phyloP scores from a whole-genome alignment of 2,329 filamentous ascomycete species.

The Botrytis aclada region DNA sequence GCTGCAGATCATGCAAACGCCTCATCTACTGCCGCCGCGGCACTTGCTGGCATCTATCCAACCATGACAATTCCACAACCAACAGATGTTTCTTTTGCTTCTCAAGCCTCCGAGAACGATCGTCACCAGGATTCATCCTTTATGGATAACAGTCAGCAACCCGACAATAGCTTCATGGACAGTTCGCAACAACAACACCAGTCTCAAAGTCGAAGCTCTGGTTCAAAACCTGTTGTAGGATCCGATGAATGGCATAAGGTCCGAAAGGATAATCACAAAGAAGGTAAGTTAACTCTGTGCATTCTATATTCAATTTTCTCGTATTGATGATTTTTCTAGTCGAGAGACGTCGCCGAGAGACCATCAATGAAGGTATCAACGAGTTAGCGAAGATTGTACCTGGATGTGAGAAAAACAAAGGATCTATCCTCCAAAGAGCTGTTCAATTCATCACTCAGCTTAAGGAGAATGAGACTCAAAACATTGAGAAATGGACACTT shows the following conservation, averaged over 20 bases:
- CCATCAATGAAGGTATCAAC: conserved; percentile 98
- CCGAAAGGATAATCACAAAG: conserved; percentile 97
- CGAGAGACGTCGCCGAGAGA: conserved; percentile 92
- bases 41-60: conserved; percentile 42
- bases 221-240: conserved; percentile 80
- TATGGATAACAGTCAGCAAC: conserved; percentile 39
- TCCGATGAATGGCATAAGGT: conserved; percentile 98
- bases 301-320: conserved; percentile 21
- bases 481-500: conserved; percentile 90
- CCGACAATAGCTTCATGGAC: conserved; percentile 39
- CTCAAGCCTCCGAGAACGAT: conserved; percentile 43
- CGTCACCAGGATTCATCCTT: conserved; percentile 40
- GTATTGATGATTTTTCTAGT: conserved; percentile 54
- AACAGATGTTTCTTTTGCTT: conserved; percentile 51
- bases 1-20: conserved; percentile 44
- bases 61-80: conserved; percentile 56
- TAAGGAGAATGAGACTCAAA: conserved; percentile 89
- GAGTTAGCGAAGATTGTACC: conserved; percentile 97
- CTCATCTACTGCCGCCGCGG: conserved; percentile 59
- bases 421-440: conserved; percentile 88
- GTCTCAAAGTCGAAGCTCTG: conserved; percentile 24
- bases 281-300: conserved; percentile 59
- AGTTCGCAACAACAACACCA: conserved; percentile 39
- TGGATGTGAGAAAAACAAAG: conserved; percentile 98
- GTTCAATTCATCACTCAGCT: conserved; percentile 93